phyloP scores from a whole-genome alignment of 495 filamentous ascomycete species.

The Neurospora sp. region DNA sequence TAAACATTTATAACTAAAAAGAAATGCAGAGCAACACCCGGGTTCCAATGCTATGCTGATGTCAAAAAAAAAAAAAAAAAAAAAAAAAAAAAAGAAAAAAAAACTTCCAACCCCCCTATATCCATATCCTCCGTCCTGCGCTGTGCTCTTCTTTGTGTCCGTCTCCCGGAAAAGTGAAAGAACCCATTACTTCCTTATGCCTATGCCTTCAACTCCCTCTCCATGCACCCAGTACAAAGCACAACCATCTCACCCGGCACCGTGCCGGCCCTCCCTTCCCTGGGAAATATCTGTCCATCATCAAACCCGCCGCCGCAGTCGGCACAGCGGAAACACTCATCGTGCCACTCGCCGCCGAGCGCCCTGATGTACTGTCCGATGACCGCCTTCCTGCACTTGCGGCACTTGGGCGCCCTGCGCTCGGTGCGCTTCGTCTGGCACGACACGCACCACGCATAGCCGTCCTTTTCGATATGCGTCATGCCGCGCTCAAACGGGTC shows the following conservation, averaged over 20 bases:
- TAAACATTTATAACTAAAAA: neutral
- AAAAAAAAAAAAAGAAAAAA: too few species aligned
- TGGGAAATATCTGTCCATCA: conserved; percentile 46
- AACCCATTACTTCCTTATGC: neutral
- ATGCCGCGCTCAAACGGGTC: conserved; percentile 79
- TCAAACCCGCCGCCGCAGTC: conserved; percentile 41
- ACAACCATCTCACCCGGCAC: conserved; percentile 30
- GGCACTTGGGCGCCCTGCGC: conserved; percentile 64
- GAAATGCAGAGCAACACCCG: neutral
- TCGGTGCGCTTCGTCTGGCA: conserved; percentile 87
- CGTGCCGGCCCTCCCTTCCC: conserved; percentile 24
- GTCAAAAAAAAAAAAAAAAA: too few species aligned
- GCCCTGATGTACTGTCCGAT: conserved; percentile 79
- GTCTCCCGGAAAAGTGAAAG: neutral
- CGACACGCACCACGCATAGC: conserved; percentile 94
- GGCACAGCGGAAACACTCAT: conserved; percentile 76
- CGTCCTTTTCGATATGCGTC: conserved; percentile 94
- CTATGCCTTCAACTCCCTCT: conserved; percentile 41
- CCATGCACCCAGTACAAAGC: conserved; percentile 40
- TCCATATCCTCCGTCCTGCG: neutral
- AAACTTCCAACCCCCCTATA: neutral
- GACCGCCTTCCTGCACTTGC: conserved; percentile 73
- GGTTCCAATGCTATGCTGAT: neutral
- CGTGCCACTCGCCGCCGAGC: conserved; percentile 89
- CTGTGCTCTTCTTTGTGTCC: neutral